Percentiles rank a stretch among this genome's conserved stretches.
Evolutionary conservation across 208 protist species (phyloP).

Genomic region (Trypanosomatidae sp.): DNA sequence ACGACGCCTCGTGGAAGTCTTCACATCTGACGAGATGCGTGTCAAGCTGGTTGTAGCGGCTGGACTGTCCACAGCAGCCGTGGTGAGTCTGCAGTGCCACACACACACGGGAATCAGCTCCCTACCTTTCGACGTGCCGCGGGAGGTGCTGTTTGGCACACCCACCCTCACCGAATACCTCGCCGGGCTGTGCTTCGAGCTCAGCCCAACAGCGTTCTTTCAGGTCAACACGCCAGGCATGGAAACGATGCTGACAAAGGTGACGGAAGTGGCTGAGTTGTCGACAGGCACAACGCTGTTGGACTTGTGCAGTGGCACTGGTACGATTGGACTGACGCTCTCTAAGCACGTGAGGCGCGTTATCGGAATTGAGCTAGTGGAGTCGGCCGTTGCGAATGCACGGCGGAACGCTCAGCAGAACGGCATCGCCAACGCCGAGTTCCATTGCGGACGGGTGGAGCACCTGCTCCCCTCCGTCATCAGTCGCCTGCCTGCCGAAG

Average conservation of each 20-base stretch:
- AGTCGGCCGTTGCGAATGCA: slow-evolving; percentile 88
- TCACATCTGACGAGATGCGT: slow-evolving; percentile 26
- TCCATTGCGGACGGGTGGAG: slow-evolving; percentile 93
- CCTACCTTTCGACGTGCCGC: slow-evolving; percentile 51
- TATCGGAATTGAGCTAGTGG: slow-evolving; percentile 94
- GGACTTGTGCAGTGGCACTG: slow-evolving; percentile 96
- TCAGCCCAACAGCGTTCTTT: slow-evolving; percentile 94
- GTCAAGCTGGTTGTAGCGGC: slow-evolving; percentile 22
- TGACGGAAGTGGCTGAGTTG: slow-evolving; percentile 64
- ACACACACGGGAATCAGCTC: slow-evolving; percentile 69
- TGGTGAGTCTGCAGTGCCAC: slow-evolving; percentile 83
- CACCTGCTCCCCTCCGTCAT: slow-evolving; percentile 77
- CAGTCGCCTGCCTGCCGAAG: slow-evolving; percentile 32
- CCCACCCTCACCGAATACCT: slow-evolving; percentile 75
- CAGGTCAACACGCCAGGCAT: slow-evolving; percentile 95
- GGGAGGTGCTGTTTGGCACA: slow-evolving; percentile 62
- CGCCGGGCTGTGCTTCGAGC: slow-evolving; percentile 79
- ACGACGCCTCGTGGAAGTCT: slow-evolving; percentile 32
- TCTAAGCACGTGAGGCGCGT: slow-evolving; percentile 80
- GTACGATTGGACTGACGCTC: slow-evolving; percentile 93
- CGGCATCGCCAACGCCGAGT: slow-evolving; percentile 85
- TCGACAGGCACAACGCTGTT: slow-evolving; percentile 74
- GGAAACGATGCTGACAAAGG: slow-evolving; percentile 82
- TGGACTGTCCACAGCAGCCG: slow-evolving; percentile 30
- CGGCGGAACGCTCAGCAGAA: slow-evolving; percentile 86